These are phyloP conservation scores for Zychaea mexicana DNA, from an alignment of 371 early-diverging fungal species.

Conservation along the genomic window DNA sequence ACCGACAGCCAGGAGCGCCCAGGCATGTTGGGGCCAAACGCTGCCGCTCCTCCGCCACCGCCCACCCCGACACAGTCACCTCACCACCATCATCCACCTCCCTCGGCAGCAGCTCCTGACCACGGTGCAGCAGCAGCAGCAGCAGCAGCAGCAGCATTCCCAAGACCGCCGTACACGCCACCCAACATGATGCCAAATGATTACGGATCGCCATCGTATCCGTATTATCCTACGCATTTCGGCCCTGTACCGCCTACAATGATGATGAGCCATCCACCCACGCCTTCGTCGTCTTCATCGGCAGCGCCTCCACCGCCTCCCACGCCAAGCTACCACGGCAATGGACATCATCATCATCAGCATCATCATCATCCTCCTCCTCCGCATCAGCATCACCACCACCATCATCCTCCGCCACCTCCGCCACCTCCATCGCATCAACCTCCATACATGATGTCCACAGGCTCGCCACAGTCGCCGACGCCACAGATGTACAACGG, in stretches of 20 bases:
- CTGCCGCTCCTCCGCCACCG: conserved; percentile 4
- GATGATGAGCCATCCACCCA: not conserved
- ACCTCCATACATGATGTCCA: conserved; percentile 5
- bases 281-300: not conserved
- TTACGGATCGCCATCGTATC: not conserved
- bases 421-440: not conserved
- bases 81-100: conserved; percentile 1
- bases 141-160: no score
- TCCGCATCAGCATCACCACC: not conserved
- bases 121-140: no score
- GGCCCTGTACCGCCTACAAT: not conserved
- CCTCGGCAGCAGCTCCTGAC: not conserved
- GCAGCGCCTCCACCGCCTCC: not conserved
- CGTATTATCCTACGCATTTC: conserved; percentile 4
- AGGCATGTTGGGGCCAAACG: not conserved
- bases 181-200: conserved; percentile 5
- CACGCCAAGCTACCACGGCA: not conserved
- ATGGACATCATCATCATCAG: not conserved
- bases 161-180: conserved; percentile 3
- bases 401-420: not conserved
- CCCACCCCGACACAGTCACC: not conserved
- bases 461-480: not conserved
- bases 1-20: conserved; percentile 47
- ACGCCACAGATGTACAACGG: conserved; percentile 4
- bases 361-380: not conserved